These are phyloP conservation scores for Candida ponderosae DNA, from an alignment of 805 yeast species.

Conservation along the genomic window DNA sequence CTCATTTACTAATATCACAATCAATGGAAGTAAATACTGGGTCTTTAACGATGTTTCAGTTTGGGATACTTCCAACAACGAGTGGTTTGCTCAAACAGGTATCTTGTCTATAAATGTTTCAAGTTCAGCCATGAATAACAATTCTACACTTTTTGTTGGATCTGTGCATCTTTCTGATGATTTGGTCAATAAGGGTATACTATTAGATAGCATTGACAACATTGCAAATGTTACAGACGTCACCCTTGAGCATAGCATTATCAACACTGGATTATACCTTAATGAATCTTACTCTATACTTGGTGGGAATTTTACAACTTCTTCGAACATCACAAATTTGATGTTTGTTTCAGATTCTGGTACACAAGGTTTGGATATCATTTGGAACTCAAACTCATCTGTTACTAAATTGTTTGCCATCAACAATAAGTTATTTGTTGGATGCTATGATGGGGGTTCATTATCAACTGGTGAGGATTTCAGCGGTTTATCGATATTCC, in stretches of 20 bases:
- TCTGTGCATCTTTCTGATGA: constrained; percentile 11
- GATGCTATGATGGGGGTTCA: constrained; percentile 31
- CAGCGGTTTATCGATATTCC: constrained; percentile 45
- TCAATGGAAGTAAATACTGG: constrained; percentile 33
- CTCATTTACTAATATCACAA: constrained; percentile 16
- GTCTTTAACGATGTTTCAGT: constrained; percentile 27
- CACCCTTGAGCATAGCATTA: constrained; percentile 8
- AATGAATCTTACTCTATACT: constrained; percentile 45
- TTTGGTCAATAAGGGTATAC: constrained; percentile 10
- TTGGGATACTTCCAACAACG: constrained; percentile 33
- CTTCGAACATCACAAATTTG: constrained; percentile 14
- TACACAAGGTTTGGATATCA: constrained; percentile 19
- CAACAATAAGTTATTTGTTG: constrained; percentile 31
- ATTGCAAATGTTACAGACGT: constrained; percentile 14
- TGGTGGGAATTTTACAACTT: constrained; percentile 48
- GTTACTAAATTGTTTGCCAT: constrained; percentile 12
- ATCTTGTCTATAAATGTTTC: constrained; percentile 25
- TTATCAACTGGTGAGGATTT: constrained; percentile 14
- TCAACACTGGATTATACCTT: constrained; percentile 29
- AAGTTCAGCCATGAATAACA: constrained; percentile 9
- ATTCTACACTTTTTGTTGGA: constrained; percentile 18
- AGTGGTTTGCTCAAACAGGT: constrained; percentile 26
- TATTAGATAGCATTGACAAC: constrained; percentile 6
- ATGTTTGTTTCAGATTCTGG: constrained; percentile 19
- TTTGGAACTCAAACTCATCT: constrained; percentile 14